phyloP scores from a whole-genome alignment of 2,329 filamentous ascomycete genomes.

The Dothideomycetes sp. region DNA sequence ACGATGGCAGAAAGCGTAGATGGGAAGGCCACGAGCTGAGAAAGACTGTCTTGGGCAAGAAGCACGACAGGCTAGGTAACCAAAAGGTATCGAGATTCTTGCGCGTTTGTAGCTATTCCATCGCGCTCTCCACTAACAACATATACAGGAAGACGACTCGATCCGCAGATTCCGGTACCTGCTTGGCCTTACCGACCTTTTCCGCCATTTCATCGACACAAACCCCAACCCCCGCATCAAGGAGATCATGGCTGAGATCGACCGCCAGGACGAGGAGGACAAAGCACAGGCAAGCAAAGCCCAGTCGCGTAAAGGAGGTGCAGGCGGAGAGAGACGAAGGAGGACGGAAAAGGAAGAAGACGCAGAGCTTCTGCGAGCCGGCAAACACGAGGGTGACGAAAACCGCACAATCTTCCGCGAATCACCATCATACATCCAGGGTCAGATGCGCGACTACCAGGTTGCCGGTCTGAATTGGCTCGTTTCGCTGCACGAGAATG shows the following conservation, averaged over 20 bases:
- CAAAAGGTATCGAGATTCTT: constrained; percentile 51
- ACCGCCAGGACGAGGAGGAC: constrained; percentile 76
- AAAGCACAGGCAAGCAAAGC: constrained; percentile 62
- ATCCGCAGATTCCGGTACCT: constrained; percentile 91
- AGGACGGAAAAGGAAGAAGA: constrained; percentile 97
- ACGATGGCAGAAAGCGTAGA: constrained; percentile 75
- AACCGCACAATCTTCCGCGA: constrained; percentile 89
- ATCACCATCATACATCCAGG: constrained; percentile 79
- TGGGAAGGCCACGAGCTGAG: constrained; percentile 83
- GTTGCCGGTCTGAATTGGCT: constrained; percentile 94
- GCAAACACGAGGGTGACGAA: constrained; percentile 68
- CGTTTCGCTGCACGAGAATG: constrained; percentile 94
- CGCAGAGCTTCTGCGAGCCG: constrained; percentile 75
- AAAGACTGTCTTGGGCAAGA: constrained; percentile 87
- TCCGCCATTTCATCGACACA: constrained; percentile 97
- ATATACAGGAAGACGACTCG: constrained; percentile 74
- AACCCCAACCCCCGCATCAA: constrained; percentile 93
- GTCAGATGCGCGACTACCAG: constrained; percentile 93
- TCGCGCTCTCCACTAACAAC: neutral
- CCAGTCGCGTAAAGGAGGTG: constrained; percentile 72
- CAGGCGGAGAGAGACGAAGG: constrained; percentile 65
- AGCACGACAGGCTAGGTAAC: constrained; percentile 83
- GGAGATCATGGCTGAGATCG: constrained; percentile 88
- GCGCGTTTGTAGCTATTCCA: neutral
- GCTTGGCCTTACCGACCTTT: constrained; percentile 87